phyloP scores from a whole-genome alignment of 257 asterid species.

The Ligustrum vulgare region DNA sequence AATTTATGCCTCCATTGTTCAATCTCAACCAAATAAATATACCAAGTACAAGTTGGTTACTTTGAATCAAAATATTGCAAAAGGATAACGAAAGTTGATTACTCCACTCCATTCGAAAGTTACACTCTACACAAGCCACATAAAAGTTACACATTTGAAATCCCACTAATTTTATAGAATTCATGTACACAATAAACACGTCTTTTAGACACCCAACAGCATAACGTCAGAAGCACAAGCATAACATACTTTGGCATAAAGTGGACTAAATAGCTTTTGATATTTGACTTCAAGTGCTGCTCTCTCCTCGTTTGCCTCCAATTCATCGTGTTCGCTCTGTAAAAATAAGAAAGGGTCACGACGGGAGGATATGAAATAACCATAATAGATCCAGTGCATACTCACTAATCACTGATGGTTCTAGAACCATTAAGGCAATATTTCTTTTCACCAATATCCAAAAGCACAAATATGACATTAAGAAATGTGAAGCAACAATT shows the following conservation, averaged over 20 bases:
- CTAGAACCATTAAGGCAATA: background rate
- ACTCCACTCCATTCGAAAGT: no score
- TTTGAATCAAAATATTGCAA: no score
- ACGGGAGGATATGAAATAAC: background rate
- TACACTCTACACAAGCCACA: no score
- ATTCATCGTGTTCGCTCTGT: conserved; percentile 57
- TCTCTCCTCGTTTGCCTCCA: conserved; percentile 66
- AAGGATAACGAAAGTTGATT: no score
- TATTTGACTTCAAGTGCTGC: conserved; percentile 67
- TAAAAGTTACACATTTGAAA: no score
- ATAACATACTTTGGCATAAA: conserved; percentile 48
- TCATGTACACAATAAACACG: no score
- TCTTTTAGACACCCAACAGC: background rate
- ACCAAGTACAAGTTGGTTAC: no score
- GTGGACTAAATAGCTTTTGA: conserved; percentile 61
- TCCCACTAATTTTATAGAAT: no score
- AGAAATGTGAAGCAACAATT: background rate
- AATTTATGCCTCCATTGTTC: no score
- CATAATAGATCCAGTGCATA: background rate
- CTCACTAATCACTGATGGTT: background rate
- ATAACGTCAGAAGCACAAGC: background rate
- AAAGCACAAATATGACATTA: background rate
- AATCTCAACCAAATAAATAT: no score
- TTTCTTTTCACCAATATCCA: background rate
- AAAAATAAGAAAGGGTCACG: background rate